Evolutionary conservation across 163 green algal species (phyloP).

Genomic region (Coccomyxa subellipsoidea): DNA sequence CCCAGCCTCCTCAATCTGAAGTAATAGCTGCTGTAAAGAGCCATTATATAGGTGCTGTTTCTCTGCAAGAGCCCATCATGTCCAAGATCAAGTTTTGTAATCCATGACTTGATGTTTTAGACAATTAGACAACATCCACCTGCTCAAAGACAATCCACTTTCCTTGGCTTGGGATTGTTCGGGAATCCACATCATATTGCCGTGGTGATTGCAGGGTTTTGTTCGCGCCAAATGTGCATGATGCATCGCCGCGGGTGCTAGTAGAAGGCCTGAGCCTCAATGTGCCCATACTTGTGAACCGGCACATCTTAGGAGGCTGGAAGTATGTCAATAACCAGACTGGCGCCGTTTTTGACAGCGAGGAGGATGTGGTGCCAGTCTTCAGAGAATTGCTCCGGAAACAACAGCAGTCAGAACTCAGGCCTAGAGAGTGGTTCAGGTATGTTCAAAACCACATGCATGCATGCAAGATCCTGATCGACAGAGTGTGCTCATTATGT

Average conservation of each 20-base stretch:
- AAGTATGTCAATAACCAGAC: slow-evolving; percentile 31
- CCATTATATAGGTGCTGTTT: too few species aligned
- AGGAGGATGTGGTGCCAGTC: slow-evolving; percentile 2
- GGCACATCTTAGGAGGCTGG: slow-evolving; percentile 33
- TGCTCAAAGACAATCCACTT: not conserved
- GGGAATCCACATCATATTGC: slow-evolving; percentile 16
- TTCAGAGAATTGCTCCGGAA: slow-evolving; percentile 5
- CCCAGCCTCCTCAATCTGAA: not conserved
- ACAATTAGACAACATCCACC: not conserved
- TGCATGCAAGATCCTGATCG: too few species aligned
- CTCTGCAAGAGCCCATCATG: slow-evolving; percentile 8
- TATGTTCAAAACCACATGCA: too few species aligned
- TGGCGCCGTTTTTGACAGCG: slow-evolving; percentile 24
- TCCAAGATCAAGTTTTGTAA: not conserved
- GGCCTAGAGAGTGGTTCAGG: slow-evolving; percentile 28
- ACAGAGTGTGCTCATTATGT: too few species aligned
- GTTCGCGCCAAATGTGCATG: slow-evolving; percentile 28
- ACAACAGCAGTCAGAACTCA: slow-evolving; percentile 4
- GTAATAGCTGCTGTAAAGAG: too few species aligned
- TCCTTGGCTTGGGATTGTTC: not conserved
- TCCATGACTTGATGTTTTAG: too few species aligned
- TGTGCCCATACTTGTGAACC: slow-evolving; percentile 29
- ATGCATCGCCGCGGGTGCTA: slow-evolving; percentile 32
- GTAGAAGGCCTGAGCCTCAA: slow-evolving; percentile 26
- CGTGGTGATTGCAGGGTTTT: slow-evolving; percentile 5